Evolutionary conservation across 441 rosid species (phyloP).

Genomic region (Macaranga tanarius): DNA sequence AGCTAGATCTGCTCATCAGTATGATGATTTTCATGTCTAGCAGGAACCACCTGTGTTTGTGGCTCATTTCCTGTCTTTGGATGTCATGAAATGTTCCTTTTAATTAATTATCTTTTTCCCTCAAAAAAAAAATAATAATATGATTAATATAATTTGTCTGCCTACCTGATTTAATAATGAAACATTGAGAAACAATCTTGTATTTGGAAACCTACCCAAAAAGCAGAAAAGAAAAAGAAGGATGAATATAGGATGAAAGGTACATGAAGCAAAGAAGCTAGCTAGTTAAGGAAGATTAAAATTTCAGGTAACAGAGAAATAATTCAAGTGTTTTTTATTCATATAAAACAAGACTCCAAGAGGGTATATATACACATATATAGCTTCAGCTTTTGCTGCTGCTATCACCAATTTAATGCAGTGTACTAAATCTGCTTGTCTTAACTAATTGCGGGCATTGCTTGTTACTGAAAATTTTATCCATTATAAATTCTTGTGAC

Average conservation of each 20-base stretch:
- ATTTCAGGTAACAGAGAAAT: background rate
- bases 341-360: constrained; percentile 17
- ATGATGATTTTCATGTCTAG: no score
- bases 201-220: constrained; percentile 23
- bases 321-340: background rate
- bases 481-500: constrained; percentile 15
- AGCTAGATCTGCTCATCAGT: no score
- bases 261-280: constrained; percentile 3
- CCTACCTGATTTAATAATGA: constrained; percentile 3
- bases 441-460: constrained; percentile 25
- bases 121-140: no score
- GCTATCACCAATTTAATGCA: constrained; percentile 31
- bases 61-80: no score
- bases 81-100: no score
- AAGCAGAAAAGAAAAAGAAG: constrained; percentile 14
- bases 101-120: no score
- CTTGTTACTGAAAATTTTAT: constrained; percentile 15
- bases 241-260: constrained; percentile 13
- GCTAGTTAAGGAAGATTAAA: constrained; percentile 2
- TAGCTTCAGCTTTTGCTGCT: constrained; percentile 8
- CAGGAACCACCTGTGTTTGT: no score
- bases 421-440: constrained; percentile 13
- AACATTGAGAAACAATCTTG: constrained; percentile 20
- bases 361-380: background rate
- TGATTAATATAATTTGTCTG: constrained; percentile 16